These are phyloP conservation scores for Acrodontium crateriforme DNA, from an alignment of 2,329 filamentous ascomycete species.

Conservation along the genomic window DNA sequence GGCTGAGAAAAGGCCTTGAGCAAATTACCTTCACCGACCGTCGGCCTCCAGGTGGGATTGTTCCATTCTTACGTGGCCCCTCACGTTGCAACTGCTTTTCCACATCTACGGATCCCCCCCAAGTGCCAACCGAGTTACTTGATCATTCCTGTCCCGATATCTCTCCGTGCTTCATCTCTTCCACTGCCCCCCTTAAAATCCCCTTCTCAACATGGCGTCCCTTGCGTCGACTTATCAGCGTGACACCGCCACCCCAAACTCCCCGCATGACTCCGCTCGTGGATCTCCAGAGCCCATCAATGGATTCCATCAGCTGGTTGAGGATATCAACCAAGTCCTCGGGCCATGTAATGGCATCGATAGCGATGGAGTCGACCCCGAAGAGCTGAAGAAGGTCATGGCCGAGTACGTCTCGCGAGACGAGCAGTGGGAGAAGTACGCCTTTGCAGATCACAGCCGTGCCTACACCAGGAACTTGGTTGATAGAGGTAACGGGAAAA, in stretches of 20 bases:
- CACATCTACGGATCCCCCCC: no score
- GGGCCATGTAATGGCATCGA: constrained; percentile 71
- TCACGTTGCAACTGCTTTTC: no score
- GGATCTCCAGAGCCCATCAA: constrained; percentile 13
- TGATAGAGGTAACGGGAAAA: constrained; percentile 75
- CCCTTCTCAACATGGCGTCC: no score
- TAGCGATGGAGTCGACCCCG: constrained; percentile 66
- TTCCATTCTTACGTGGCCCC: no score
- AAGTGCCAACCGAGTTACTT: no score
- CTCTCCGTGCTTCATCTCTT: no score
- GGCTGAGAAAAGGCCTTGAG: no score
- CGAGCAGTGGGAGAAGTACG: constrained; percentile 61
- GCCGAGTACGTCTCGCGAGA: constrained; percentile 54
- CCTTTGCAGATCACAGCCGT: constrained; percentile 53
- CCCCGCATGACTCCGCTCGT: constrained; percentile 17
- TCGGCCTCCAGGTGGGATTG: no score
- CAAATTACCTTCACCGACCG: no score
- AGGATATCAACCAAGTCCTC: constrained; percentile 54
- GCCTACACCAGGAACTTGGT: constrained; percentile 81
- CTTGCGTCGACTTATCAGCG: no score
- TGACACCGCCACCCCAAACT: constrained; percentile 7
- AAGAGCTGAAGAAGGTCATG: constrained; percentile 60
- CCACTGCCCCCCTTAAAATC: no score
- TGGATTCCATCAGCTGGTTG: constrained; percentile 13
- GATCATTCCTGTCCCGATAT: no score